These are phyloP conservation scores for Helianthus tuberosus DNA, from an alignment of 129 eudicot genomes.

Conservation along the genomic window DNA sequence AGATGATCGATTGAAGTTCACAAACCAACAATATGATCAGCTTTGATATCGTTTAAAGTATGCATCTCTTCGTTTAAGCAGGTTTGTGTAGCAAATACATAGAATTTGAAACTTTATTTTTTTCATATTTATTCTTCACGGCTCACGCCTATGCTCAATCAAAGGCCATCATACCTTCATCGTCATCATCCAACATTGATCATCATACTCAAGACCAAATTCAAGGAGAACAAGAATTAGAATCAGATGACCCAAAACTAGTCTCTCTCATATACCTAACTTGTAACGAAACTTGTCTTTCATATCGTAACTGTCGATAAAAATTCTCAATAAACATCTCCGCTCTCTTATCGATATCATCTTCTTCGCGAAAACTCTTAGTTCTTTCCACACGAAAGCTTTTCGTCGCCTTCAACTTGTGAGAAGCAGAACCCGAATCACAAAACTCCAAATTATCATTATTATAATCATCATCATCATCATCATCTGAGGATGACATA, in stretches of 20 bases:
- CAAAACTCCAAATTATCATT: neutral
- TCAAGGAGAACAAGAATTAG: slow-evolving; percentile 36
- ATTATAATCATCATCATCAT: neutral
- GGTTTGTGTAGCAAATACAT: no score
- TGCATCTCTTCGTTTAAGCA: no score
- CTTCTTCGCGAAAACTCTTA: slow-evolving; percentile 50
- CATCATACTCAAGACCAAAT: neutral
- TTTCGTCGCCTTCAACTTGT: slow-evolving; percentile 24
- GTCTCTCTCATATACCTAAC: slow-evolving; percentile 52
- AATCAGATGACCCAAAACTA: slow-evolving; percentile 47
- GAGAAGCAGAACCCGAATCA: slow-evolving; percentile 16
- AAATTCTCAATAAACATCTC: slow-evolving; percentile 74
- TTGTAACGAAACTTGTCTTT: slow-evolving; percentile 76
- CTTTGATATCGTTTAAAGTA: no score
- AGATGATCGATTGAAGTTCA: no score
- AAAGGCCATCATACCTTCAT: neutral
- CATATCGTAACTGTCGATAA: slow-evolving; percentile 54
- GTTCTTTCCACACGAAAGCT: slow-evolving; percentile 44
- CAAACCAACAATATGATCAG: no score
- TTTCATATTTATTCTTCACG: no score
- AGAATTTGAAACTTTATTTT: no score
- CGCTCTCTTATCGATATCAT: slow-evolving; percentile 79
- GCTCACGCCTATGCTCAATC: no score
- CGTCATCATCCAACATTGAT: neutral
- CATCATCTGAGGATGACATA: slow-evolving; percentile 22